Evolutionary conservation across 345 rosid genomes (phyloP).

Genomic region (Lenwebbia sp.): DNA sequence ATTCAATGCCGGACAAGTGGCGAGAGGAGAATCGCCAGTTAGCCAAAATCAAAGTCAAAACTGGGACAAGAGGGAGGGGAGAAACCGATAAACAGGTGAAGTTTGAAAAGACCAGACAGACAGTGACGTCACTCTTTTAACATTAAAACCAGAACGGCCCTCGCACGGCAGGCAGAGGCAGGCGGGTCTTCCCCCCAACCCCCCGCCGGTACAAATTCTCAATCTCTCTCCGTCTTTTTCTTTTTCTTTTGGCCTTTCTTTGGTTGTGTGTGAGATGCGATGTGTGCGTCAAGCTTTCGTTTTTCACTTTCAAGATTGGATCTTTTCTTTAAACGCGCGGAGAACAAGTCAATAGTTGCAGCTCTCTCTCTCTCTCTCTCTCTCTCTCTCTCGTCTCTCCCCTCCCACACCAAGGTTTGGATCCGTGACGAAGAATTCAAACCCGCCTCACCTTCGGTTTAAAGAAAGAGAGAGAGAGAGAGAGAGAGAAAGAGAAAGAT

Average conservation of each 20-base stretch:
- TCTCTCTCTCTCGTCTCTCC: background rate
- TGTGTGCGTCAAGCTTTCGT: background rate
- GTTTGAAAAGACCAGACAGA: background rate
- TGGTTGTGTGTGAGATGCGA: background rate
- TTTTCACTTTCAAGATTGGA: background rate
- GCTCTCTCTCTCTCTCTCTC: background rate
- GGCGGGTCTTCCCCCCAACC: background rate
- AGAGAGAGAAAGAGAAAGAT: background rate
- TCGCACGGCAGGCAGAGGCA: background rate
- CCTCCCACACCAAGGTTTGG: background rate
- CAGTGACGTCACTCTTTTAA: background rate
- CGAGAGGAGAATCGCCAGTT: background rate
- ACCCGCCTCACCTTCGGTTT: background rate
- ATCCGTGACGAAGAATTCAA: background rate
- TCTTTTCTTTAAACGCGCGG: background rate
- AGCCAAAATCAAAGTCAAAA: background rate
- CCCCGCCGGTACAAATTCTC: background rate
- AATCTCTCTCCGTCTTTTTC: background rate
- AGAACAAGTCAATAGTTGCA: slow-evolving; percentile 1
- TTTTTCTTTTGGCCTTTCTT: background rate
- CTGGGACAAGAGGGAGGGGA: background rate
- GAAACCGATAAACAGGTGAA: background rate
- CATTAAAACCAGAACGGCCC: background rate
- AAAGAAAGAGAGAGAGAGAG: background rate
- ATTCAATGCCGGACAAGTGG: background rate